These are phyloP conservation scores for Amoeboaphelidium occidentale DNA, from an alignment of 371 early-diverging fungal species.

Conservation along the genomic window DNA sequence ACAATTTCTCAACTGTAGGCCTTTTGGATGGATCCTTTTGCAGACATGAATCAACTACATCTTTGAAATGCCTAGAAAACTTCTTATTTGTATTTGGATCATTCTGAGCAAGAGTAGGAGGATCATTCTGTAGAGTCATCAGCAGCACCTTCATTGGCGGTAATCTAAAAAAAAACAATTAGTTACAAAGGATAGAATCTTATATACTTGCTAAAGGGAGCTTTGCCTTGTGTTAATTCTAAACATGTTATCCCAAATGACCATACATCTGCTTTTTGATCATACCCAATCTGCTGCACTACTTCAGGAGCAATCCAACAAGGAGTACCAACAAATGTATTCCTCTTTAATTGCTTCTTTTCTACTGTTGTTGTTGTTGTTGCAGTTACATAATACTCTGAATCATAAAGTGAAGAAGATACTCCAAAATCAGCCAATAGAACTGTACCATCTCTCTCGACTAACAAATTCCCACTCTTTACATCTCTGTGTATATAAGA, in stretches of 20 bases:
- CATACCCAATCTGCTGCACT: conserved; percentile 4
- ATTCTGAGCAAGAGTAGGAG: neutral
- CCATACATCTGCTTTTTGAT: conserved; percentile 7
- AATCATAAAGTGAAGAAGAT: neutral
- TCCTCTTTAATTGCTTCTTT: neutral
- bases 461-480: conserved; percentile 7
- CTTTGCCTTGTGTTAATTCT: conserved; percentile 8
- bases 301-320: conserved; percentile 11
- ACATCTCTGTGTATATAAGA: conserved; percentile 9
- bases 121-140: conserved; percentile 2
- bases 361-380: no score
- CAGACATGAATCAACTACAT: conserved; percentile 1
- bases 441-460: conserved; percentile 3
- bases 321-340: conserved; percentile 4
- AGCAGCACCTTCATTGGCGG: conserved; percentile 2
- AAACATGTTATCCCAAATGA: conserved; percentile 8
- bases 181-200: no score
- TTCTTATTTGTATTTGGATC: neutral
- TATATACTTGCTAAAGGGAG: conserved; percentile 11
- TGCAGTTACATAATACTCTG: no score
- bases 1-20: neutral
- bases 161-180: no score
- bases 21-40: conserved; percentile 2
- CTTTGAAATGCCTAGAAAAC: neutral
- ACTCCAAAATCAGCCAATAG: conserved; percentile 10